A percentile compares a stretch with the other conserved stretches of the same genome.
Evolutionary conservation across 768 basidiomycete genomes (phyloP).

Genomic region (Leccinum boreale): DNA sequence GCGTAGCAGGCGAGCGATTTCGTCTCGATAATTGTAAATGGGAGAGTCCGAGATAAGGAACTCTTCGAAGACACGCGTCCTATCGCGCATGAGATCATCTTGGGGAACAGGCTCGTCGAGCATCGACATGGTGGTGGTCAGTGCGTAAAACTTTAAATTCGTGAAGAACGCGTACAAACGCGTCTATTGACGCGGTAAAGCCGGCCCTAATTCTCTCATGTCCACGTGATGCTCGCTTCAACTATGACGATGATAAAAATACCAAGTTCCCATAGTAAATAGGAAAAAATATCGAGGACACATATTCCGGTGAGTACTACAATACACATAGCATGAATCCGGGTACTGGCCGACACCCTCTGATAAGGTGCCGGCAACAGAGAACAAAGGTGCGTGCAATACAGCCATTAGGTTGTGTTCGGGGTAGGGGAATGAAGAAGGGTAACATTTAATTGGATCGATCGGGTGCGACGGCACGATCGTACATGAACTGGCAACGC

Average conservation of each 20-base stretch:
- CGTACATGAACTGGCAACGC: slow-evolving; percentile 7
- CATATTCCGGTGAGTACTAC: slow-evolving; percentile 5
- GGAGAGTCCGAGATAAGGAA: slow-evolving; percentile 71
- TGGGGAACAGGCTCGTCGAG: slow-evolving; percentile 56
- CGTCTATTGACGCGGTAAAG: slow-evolving; percentile 22
- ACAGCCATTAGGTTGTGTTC: slow-evolving; percentile 10
- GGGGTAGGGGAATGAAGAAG: slow-evolving; percentile 1
- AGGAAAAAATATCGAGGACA: not conserved
- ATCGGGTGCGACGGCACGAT: slow-evolving; percentile 1
- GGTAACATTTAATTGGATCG: slow-evolving; percentile 4
- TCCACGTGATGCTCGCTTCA: slow-evolving; percentile 5
- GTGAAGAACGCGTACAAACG: slow-evolving; percentile 11
- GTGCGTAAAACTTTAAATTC: not conserved
- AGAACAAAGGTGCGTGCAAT: slow-evolving; percentile 6
- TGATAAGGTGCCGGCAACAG: not conserved
- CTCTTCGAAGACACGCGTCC: slow-evolving; percentile 77
- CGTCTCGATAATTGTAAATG: slow-evolving; percentile 80
- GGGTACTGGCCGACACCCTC: not conserved
- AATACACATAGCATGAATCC: slow-evolving; percentile 6
- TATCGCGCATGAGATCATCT: slow-evolving; percentile 72
- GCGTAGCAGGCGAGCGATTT: slow-evolving; percentile 79
- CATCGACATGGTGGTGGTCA: slow-evolving; percentile 31
- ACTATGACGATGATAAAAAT: not conserved
- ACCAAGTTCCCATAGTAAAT: not conserved
- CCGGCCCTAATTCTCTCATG: slow-evolving; percentile 32